Evolutionary conservation across 2,329 filamentous ascomycete genomes (phyloP).

Genomic region (Pseudocercospora musae): DNA sequence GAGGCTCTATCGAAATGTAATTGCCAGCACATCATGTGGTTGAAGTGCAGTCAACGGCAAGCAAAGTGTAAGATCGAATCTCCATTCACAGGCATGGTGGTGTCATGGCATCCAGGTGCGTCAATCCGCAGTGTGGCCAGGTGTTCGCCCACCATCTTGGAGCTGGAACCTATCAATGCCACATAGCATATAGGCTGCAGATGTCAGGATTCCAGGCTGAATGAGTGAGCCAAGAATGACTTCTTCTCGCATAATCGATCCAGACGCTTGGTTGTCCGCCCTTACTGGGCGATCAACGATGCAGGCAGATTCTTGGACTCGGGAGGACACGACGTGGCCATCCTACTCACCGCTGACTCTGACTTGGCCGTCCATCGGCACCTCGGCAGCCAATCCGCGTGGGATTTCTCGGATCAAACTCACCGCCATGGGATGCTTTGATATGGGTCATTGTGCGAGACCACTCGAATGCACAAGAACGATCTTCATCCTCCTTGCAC

Average conservation of each 20-base stretch:
- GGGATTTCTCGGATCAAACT: too few relatives aligned
- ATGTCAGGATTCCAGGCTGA: not conserved
- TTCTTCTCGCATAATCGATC: not conserved
- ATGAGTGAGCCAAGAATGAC: not conserved
- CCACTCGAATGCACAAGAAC: not conserved
- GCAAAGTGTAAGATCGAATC: not conserved
- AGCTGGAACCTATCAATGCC: constrained; percentile 1
- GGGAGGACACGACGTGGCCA: not conserved
- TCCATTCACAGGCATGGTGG: not conserved
- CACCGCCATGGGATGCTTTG: too few relatives aligned
- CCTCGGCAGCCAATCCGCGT: not conserved
- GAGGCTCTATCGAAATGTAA: too few relatives aligned
- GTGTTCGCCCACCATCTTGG: not conserved
- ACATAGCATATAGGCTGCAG: too few relatives aligned
- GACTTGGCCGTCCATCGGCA: not conserved
- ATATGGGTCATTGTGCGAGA: not conserved
- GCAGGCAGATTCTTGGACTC: not conserved
- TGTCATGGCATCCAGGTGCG: not conserved
- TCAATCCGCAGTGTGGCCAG: not conserved
- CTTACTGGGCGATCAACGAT: not conserved
- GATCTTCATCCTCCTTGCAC: too few relatives aligned
- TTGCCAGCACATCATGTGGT: not conserved
- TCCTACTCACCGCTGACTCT: not conserved
- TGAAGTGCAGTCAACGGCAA: not conserved
- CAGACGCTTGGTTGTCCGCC: not conserved